Evolutionary conservation across 1,284 basidiomycete species (phyloP).

Genomic region (Ceratobasidium sp.): DNA sequence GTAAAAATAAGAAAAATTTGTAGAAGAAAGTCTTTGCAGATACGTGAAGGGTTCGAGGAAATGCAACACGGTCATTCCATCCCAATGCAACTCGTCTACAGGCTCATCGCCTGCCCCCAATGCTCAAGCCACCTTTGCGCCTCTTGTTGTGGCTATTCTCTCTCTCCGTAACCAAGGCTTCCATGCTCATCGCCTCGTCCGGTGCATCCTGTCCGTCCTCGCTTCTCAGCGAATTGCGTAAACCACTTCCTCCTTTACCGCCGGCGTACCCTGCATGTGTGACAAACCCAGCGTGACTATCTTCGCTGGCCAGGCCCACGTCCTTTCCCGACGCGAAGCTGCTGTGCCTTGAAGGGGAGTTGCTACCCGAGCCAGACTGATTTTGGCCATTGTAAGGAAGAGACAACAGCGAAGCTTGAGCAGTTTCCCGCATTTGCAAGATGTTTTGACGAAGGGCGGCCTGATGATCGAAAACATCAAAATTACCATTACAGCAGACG

Average conservation of each 20-base stretch:
- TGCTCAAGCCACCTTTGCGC: conserved; percentile 7
- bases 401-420: conserved; percentile 66
- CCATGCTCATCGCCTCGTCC: conserved; percentile 35
- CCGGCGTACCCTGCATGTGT: conserved; percentile 36
- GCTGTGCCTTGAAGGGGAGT: conserved; percentile 27
- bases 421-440: conserved; percentile 74
- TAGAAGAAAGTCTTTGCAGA: conserved; percentile 30
- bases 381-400: conserved; percentile 54
- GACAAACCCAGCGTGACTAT: conserved; percentile 33
- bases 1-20: conserved; percentile 13
- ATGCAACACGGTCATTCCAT: conserved; percentile 10
- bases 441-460: conserved; percentile 79
- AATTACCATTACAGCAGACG: neutral
- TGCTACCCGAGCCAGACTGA: conserved; percentile 23
- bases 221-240: conserved; percentile 36
- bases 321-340: conserved; percentile 32
- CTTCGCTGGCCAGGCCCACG: conserved; percentile 11
- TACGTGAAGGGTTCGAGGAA: conserved; percentile 15
- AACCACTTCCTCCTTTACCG: conserved; percentile 25
- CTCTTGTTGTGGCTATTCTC: conserved; percentile 1
- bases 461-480: conserved; percentile 48
- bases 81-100: neutral
- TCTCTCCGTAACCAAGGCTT: conserved; percentile 18
- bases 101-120: conserved; percentile 21
- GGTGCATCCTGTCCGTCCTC: conserved; percentile 35